Percentiles rank a stretch among this genome's conserved stretches.
phyloP scores from a whole-genome alignment of 2,329 filamentous ascomycete species.

The Penicillium polonicum region DNA sequence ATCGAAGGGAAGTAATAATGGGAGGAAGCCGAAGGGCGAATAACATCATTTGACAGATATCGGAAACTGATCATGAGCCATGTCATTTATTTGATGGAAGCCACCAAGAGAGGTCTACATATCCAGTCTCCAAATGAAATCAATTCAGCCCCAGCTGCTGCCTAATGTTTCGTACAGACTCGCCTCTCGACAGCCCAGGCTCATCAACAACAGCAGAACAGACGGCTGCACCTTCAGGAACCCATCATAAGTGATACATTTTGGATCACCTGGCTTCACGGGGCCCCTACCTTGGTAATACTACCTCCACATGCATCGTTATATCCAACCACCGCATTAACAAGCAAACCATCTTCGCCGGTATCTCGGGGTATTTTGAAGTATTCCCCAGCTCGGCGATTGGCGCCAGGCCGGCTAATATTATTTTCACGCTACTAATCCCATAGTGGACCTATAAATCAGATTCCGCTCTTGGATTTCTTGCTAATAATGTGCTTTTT shows the following conservation, averaged over 20 bases:
- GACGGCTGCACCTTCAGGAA: background rate
- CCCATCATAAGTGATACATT: background rate
- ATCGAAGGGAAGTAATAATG: background rate
- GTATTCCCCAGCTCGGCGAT: background rate
- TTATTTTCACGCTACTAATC: background rate
- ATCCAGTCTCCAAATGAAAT: background rate
- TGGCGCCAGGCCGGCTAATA: too few species aligned
- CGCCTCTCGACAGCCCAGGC: background rate
- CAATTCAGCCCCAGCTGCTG: background rate
- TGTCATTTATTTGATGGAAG: background rate
- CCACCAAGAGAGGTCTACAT: background rate
- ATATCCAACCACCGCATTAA: background rate
- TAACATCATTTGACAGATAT: conserved; percentile 1
- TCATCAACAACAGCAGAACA: background rate
- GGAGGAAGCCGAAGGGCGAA: background rate
- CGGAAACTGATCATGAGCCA: background rate
- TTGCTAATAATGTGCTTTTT: background rate
- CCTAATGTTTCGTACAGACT: background rate
- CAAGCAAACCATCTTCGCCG: background rate
- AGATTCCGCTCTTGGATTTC: background rate
- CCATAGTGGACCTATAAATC: background rate
- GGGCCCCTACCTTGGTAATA: background rate
- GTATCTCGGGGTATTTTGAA: background rate
- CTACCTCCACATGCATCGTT: background rate
- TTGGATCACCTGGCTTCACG: background rate